These are phyloP conservation scores for Pneumocystis jirovecii DNA, from an alignment of 1,139 yeast genomes.

Conservation along the genomic window DNA sequence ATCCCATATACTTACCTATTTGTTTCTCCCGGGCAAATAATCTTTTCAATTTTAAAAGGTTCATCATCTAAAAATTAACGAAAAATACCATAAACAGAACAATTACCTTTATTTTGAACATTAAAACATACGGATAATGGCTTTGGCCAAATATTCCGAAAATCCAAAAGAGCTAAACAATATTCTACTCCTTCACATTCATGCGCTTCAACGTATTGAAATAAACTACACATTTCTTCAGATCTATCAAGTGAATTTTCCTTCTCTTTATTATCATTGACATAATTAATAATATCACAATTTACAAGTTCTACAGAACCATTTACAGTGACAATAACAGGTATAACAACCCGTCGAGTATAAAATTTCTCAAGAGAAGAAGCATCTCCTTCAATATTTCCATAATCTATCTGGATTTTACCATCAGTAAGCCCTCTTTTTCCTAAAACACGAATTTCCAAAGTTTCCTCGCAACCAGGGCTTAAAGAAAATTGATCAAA, in stretches of 20 bases:
- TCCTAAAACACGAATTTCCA: conserved; percentile 52
- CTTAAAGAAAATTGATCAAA: conserved; percentile 12
- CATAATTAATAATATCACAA: conserved; percentile 51
- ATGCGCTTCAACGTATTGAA: background rate
- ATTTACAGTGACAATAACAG: conserved; percentile 51
- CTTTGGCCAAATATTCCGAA: conserved; percentile 52
- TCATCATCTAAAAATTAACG: conserved; percentile 12
- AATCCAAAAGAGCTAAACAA: conserved; percentile 50
- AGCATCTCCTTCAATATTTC: conserved; percentile 20
- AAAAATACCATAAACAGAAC: background rate
- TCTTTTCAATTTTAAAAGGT: conserved; percentile 16
- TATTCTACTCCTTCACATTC: conserved; percentile 32
- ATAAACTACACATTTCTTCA: background rate
- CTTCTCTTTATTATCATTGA: conserved; percentile 10
- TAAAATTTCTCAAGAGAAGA: conserved; percentile 20
- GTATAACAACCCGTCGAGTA: conserved; percentile 44
- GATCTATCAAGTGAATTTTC: background rate
- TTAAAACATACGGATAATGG: conserved; percentile 22
- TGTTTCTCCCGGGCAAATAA: conserved; percentile 37
- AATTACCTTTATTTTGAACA: conserved; percentile 13
- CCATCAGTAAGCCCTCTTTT: conserved; percentile 61
- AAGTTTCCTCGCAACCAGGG: conserved; percentile 17
- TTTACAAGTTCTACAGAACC: conserved; percentile 62
- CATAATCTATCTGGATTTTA: conserved; percentile 52
- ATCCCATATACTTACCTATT: background rate